phyloP scores from a whole-genome alignment of 306 rosid genomes.

The Quercus ilex region DNA sequence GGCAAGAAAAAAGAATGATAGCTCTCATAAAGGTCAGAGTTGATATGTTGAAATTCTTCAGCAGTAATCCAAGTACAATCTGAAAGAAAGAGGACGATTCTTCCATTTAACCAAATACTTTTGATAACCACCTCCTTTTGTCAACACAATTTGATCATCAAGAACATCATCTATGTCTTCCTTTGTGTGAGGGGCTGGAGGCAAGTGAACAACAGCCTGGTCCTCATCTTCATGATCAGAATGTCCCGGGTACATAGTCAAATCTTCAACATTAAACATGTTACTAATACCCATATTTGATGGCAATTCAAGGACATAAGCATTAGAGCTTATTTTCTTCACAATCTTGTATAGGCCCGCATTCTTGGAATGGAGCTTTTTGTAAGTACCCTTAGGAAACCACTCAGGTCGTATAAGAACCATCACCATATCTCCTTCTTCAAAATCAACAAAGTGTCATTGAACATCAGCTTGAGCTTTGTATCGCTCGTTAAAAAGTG shows the following conservation, averaged over 20 bases:
- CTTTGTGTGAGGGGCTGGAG: too few species aligned
- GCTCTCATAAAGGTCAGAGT: not conserved
- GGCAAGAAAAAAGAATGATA: not conserved
- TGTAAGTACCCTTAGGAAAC: not conserved
- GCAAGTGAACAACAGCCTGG: too few species aligned
- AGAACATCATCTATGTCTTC: too few species aligned
- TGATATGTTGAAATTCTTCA: not conserved
- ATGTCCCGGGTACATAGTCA: not conserved
- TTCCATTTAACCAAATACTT: not conserved
- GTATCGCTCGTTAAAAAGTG: not conserved
- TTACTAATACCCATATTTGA: too few species aligned
- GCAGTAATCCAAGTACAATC: not conserved
- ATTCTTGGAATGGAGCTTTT: too few species aligned
- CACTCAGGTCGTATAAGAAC: not conserved
- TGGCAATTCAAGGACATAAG: too few species aligned
- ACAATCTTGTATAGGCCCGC: too few species aligned
- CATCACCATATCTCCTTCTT: not conserved
- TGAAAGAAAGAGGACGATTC: not conserved
- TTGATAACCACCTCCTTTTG: not conserved
- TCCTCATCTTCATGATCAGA: too few species aligned
- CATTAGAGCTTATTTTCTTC: too few species aligned
- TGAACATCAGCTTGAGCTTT: not conserved
- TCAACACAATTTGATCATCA: too few species aligned
- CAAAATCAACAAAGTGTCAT: not conserved
- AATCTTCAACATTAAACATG: not conserved